A percentile compares a stretch with the other conserved stretches of the same genome.
Conservation (phyloP, 805 yeast genomes). For the Saccharomycopsis oosterbeekiorum region DNA sequence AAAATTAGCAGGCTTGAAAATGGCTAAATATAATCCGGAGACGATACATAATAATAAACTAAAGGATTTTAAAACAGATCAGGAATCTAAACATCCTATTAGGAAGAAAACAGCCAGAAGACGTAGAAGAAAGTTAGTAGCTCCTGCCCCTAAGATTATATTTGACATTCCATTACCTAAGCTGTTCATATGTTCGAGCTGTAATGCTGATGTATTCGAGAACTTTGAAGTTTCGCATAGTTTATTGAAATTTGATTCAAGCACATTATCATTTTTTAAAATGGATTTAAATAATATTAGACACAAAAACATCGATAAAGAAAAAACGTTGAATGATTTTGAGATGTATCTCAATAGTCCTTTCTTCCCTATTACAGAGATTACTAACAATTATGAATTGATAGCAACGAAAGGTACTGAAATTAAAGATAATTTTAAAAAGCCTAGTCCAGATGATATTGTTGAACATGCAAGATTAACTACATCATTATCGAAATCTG, state of each 20-base stretch:
- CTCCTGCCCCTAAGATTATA: background rate
- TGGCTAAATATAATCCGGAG: background rate
- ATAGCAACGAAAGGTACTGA: constrained; percentile 27
- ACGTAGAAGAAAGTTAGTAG: background rate
- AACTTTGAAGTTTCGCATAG: background rate
- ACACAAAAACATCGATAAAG: background rate
- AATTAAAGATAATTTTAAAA: constrained; percentile 44
- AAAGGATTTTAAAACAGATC: background rate
- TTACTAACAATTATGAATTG: constrained; percentile 33
- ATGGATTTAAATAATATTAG: background rate
- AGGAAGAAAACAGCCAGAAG: background rate
- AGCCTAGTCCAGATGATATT: constrained; percentile 79
- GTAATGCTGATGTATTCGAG: background rate
- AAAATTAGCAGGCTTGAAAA: constrained; percentile 10
- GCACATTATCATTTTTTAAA: background rate
- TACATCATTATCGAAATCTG: constrained; percentile 15
- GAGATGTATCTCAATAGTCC: constrained; percentile 1
- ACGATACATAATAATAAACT: background rate
- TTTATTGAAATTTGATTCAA: background rate
- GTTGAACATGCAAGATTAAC: constrained; percentile 47
- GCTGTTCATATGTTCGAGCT: background rate
- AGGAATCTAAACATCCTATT: background rate
- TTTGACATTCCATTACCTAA: background rate
- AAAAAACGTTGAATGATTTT: background rate
- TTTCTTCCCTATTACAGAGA: constrained; percentile 11